Percentiles rank a stretch among this genome's conserved stretches.
Conservation (phyloP, 495 filamentous ascomycete species). For the Xylona heveae region DNA sequence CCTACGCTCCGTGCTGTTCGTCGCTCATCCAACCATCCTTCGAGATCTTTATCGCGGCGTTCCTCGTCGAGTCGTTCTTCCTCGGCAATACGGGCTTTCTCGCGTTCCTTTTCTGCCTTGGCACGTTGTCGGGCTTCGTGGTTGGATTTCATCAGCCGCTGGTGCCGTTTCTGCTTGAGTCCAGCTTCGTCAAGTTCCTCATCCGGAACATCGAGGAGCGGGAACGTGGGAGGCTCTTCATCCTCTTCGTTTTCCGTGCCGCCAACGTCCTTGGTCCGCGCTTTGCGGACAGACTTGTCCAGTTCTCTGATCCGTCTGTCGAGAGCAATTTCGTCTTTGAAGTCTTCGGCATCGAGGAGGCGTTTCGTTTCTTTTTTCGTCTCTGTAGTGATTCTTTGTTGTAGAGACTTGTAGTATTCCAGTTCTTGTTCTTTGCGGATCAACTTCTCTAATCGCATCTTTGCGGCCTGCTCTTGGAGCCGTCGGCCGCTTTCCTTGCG, state of each 20-base stretch:
- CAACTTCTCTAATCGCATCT: conserved; percentile 84
- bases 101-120: conserved; percentile 85
- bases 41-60: conserved; percentile 60
- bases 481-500: conserved; percentile 82
- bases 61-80: conserved; percentile 66
- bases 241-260: conserved; percentile 57
- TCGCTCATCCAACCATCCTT: conserved; percentile 69
- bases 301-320: conserved; percentile 69
- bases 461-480: conserved; percentile 88
- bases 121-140: conserved; percentile 79
- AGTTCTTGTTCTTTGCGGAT: conserved; percentile 90
- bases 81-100: conserved; percentile 64
- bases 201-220: conserved; percentile 72
- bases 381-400: conserved; percentile 32
- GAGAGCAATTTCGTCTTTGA: conserved; percentile 71
- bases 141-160: conserved; percentile 80
- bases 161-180: conserved; percentile 75
- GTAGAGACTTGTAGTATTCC: conserved; percentile 77
- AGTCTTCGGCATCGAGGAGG: conserved; percentile 69
- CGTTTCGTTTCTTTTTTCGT: conserved; percentile 80
- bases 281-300: conserved; percentile 68
- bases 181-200: conserved; percentile 82
- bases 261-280: conserved; percentile 80
- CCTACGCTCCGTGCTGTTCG: conserved; percentile 44
- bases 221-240: conserved; percentile 60